These are phyloP conservation scores for Takashimella koratensis DNA, from an alignment of 1,284 basidiomycete species.

Conservation along the genomic window DNA sequence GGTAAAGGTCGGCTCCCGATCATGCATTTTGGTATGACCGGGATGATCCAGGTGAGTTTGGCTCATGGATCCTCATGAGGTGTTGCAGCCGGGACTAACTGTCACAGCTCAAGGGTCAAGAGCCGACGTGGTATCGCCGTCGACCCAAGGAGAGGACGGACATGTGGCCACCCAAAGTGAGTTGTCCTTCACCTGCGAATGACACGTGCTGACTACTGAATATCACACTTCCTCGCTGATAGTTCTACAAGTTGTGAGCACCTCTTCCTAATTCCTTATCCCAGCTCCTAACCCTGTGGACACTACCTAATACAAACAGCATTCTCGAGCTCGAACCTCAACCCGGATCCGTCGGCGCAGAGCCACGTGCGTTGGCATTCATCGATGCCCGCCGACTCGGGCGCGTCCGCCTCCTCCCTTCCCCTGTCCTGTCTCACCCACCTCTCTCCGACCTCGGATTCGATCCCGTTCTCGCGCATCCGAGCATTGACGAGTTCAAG, in stretches of 20 bases:
- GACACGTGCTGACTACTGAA: constrained; percentile 1
- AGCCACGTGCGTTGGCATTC: constrained; percentile 42
- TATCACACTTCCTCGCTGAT: neutral
- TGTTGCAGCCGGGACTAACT: neutral
- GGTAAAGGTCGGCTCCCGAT: constrained; percentile 64
- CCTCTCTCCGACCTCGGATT: constrained; percentile 70
- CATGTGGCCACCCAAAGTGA: constrained; percentile 77
- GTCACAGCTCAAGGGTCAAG: constrained; percentile 60
- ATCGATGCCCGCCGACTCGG: constrained; percentile 62
- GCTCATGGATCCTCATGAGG: neutral
- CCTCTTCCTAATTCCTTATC: neutral
- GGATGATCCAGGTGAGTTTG: constrained; percentile 63
- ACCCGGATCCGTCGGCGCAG: constrained; percentile 23
- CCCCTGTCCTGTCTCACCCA: constrained; percentile 59
- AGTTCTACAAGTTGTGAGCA: constrained; percentile 41
- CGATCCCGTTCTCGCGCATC: constrained; percentile 73
- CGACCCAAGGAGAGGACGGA: constrained; percentile 54
- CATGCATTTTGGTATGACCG: constrained; percentile 80
- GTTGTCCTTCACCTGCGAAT: constrained; percentile 12
- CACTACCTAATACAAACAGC: constrained; percentile 46
- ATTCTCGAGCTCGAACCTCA: constrained; percentile 39
- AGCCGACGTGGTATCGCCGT: constrained; percentile 62
- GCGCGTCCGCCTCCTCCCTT: constrained; percentile 61
- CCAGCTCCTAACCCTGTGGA: neutral
- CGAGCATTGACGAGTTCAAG: constrained; percentile 59